These are phyloP conservation scores for Saccharomycopsis javanensis DNA, from an alignment of 805 yeast genomes.

Conservation along the genomic window DNA sequence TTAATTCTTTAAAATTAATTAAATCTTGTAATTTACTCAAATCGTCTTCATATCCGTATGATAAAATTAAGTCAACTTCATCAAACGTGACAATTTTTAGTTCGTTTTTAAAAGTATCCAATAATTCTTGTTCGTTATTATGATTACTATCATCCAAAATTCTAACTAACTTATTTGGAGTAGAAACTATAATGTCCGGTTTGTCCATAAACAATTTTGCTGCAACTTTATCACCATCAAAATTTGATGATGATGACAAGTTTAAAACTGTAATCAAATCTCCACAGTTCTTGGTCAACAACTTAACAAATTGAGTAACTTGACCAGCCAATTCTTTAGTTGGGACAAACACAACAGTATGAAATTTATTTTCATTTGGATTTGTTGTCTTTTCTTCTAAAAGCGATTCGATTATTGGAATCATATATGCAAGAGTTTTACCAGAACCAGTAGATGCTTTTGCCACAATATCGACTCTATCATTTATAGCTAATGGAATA, in stretches of 20 bases:
- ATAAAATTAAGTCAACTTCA: slow-evolving; percentile 85
- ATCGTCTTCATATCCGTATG: slow-evolving; percentile 89
- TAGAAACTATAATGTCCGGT: slow-evolving; percentile 77
- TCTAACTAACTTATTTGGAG: slow-evolving; percentile 69
- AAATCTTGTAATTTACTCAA: slow-evolving; percentile 59
- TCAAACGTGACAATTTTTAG: slow-evolving; percentile 40
- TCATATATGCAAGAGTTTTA: slow-evolving; percentile 96
- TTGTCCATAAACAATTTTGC: slow-evolving; percentile 57
- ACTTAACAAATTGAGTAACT: slow-evolving; percentile 60
- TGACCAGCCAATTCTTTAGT: slow-evolving; percentile 88
- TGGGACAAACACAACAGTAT: slow-evolving; percentile 75
- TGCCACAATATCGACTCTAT: slow-evolving; percentile 90
- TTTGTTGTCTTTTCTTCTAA: slow-evolving; percentile 32
- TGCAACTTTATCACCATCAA: slow-evolving; percentile 59
- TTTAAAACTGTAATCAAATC: slow-evolving; percentile 56
- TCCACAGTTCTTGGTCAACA: slow-evolving; percentile 62
- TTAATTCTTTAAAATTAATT: slow-evolving; percentile 33
- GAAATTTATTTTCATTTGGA: slow-evolving; percentile 23
- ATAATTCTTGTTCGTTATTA: slow-evolving; percentile 2
- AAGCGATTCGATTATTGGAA: slow-evolving; percentile 78
- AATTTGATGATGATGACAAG: slow-evolving; percentile 43
- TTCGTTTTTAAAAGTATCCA: slow-evolving; percentile 24
- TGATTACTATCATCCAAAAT: slow-evolving; percentile 37
- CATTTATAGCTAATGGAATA: slow-evolving; percentile 85
- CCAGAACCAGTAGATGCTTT: slow-evolving; percentile 99